Evolutionary conservation across 2,329 filamentous ascomycete genomes (phyloP), one percentile per base, ranked within the genome.

Genomic region (Thielaviopsis punctulata): DNA sequence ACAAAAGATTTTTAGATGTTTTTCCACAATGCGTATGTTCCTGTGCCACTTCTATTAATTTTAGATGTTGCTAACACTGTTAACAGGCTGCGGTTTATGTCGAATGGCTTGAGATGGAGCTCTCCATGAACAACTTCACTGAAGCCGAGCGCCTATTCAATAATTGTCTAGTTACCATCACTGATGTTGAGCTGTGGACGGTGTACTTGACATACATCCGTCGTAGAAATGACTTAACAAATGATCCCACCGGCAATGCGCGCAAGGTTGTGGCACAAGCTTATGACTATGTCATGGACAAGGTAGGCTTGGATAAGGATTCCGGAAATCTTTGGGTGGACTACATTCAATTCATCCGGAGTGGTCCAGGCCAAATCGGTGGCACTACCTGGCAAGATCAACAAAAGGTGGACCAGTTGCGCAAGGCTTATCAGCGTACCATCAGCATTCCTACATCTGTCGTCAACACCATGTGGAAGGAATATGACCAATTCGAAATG

Each of bases 401-500:
- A 67, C 92, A 96, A 63, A 98, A 98, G 72, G 94, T 95, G 84
- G 92, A 98, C 60, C 73, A 85, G 59, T 69, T 98, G 49, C 82
- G 92, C 55, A 94, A 93, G 64, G 85, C 86, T 0, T 98, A 95
- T 64, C 89, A 95, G 61, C 83, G 83, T 51, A 90, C 90, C 13
- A 86, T 95, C 54, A 82, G 79, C 58, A 79, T 95, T 39, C 93
- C 93, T 4, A 94, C 87, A 57, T 79, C 82, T 52, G 84, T 83
- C 27, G 79, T 94, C 48, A 86, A 90, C 61, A 77, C 76, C 50
- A 69, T 98, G 13, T 98, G 92, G 93, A 95, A 93, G 64, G 90
- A 98, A 62, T 98, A 98, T 62, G 89, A 96, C 64, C 82, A 86
- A 59, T 98, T 98, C 62, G 92, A 98, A 67, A 88, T 92, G 77